Base-by-base conservation (phyloP, 2,329 filamentous ascomycete species). In the Cryoendolithus antarcticus region DNA sequence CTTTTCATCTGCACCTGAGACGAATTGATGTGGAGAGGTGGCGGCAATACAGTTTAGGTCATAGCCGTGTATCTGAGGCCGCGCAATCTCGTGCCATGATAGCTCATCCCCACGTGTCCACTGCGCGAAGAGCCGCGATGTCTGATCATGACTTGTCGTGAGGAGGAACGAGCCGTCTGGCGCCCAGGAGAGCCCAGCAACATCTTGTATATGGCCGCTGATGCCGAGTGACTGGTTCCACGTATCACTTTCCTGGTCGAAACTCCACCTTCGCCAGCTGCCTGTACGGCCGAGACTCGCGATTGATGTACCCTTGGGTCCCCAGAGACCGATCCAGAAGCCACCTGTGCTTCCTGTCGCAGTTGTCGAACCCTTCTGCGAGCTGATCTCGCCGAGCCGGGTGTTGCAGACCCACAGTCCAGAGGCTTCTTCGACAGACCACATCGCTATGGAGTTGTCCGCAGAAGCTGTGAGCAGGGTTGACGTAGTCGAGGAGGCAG, bases 61-160 rank as follows among this genome's bases (percentile, higher is more conserved):
- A 59, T 98, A 98, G 30, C 91, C 91, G 58, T 98, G 91, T 48
- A 98, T 98, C 59, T 98, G 91, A 3, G 91, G 91, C 36, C 91
- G 72, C 1, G 88, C 82, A 67, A 96, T 86, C 60, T 98, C 91
- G 61, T 96, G 89, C 91, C 91, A 98, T 8, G 85, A 86, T 31
- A 46, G 40, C 9, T 50, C 53, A 3, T 55, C 51, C 2, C 59
- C 44, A 24, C 68, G 66, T 44, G 71, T 72, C 91, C 89, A 96
- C 53, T 78, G 67, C 1, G 85, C 81, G 58, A 89, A 85, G 12
- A 96, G 70, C 35, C 91, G 74, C 3, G 89, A 94, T 0, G 91
- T 98, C 63, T 98, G 91, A 62, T 98, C 91, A 6, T 78, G 75
- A 56, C 86, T 81, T 2, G 89, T 95, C 1, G 88, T 93, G 9